Conservation (phyloP, 2,329 filamentous ascomycete species). For the Berkeleyomyces rouxiae region DNA sequence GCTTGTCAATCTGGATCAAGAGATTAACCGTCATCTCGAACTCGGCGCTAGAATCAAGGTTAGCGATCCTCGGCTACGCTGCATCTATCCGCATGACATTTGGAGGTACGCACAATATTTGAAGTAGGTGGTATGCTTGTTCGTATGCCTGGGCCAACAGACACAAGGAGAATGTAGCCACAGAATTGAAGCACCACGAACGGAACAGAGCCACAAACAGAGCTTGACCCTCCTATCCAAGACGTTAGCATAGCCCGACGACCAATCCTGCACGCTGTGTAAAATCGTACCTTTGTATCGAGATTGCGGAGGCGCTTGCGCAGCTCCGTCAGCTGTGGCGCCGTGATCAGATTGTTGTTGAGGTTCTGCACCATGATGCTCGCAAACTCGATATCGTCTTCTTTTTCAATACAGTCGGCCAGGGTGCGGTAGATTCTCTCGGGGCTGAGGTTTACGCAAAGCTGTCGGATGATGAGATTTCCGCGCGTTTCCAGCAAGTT, state of each 20-base stretch:
- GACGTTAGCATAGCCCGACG: background rate
- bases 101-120: constrained; percentile 59
- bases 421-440: constrained; percentile 92
- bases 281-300: constrained; percentile 55
- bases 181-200: constrained; percentile 97
- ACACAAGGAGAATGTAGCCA: constrained; percentile 91
- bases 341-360: constrained; percentile 97
- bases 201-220: constrained; percentile 90
- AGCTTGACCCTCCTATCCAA: constrained; percentile 64
- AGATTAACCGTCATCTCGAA: constrained; percentile 98
- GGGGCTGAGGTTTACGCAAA: constrained; percentile 82
- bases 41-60: constrained; percentile 48
- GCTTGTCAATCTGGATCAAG: constrained; percentile 95
- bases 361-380: constrained; percentile 99
- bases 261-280: background rate
- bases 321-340: constrained; percentile 80
- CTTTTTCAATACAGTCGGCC: constrained; percentile 91
- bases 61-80: background rate
- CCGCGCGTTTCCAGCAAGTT: constrained; percentile 80
- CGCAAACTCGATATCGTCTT: constrained; percentile 95
- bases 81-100: background rate
- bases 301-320: constrained; percentile 79
- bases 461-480: constrained; percentile 88
- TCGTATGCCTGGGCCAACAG: constrained; percentile 94
- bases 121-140: constrained; percentile 86